phyloP scores from a whole-genome alignment of 106 monocot genomes.

The Apostasia ramifera region DNA sequence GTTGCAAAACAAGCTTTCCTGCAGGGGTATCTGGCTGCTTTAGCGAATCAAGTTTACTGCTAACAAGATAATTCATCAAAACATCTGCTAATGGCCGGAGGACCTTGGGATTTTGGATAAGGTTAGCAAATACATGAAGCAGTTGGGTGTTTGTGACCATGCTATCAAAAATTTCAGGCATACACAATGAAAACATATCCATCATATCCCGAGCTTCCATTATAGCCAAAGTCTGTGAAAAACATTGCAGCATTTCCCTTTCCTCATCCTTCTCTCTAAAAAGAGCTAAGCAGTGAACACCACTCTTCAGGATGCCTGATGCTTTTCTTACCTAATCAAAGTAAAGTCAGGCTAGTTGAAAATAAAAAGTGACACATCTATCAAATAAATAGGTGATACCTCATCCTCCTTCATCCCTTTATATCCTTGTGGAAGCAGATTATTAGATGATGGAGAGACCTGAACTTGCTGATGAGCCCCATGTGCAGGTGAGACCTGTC shows the following conservation, averaged over 20 bases:
- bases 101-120: slow-evolving; percentile 79
- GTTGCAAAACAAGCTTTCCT: slow-evolving; percentile 87
- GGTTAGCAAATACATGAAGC: slow-evolving; percentile 83
- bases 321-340: slow-evolving; percentile 79
- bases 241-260: slow-evolving; percentile 80
- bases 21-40: slow-evolving; percentile 93
- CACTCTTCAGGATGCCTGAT: slow-evolving; percentile 93
- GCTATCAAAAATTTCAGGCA: slow-evolving; percentile 95
- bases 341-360: neutral
- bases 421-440: slow-evolving; percentile 38
- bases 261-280: slow-evolving; percentile 98
- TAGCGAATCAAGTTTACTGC: slow-evolving; percentile 77
- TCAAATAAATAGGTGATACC: slow-evolving; percentile 29
- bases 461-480: slow-evolving; percentile 62
- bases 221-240: slow-evolving; percentile 91
- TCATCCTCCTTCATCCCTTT: slow-evolving; percentile 97
- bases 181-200: slow-evolving; percentile 93
- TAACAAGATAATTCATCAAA: slow-evolving; percentile 86
- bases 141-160: slow-evolving; percentile 86
- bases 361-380: neutral
- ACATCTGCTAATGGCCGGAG: slow-evolving; percentile 90
- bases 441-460: slow-evolving; percentile 47
- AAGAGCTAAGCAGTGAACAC: slow-evolving; percentile 84
- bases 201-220: slow-evolving; percentile 97
- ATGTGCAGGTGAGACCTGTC: slow-evolving; percentile 57